phyloP scores from a whole-genome alignment of 75 land plant species.

The Sequoia sempervirens region DNA sequence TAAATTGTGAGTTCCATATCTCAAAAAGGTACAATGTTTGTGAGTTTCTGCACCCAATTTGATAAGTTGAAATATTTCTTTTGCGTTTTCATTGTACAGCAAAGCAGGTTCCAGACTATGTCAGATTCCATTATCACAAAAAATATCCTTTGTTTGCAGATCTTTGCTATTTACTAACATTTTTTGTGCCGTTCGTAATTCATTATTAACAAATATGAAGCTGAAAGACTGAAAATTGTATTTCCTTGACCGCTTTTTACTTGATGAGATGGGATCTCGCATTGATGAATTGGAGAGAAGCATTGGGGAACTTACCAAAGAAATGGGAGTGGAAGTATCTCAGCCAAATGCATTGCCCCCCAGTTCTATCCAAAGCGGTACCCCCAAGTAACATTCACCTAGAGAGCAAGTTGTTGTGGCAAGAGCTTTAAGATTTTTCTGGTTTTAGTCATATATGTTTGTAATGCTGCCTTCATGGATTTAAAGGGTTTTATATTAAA shows the following conservation, averaged over 20 bases:
- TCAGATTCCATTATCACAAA: slow-evolving; percentile 74
- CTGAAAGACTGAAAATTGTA: neutral
- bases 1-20: neutral
- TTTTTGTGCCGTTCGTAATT: neutral
- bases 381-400: neutral
- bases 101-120: slow-evolving; percentile 89
- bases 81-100: slow-evolving; percentile 33
- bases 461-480: neutral
- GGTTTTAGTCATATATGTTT: neutral
- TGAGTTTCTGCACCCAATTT: neutral
- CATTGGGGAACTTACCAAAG: slow-evolving; percentile 69
- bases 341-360: slow-evolving; percentile 21
- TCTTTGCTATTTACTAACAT: neutral
- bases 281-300: slow-evolving; percentile 88
- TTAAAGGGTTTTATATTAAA: neutral
- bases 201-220: neutral
- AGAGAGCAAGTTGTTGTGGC: neutral
- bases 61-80: neutral
- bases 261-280: slow-evolving; percentile 84
- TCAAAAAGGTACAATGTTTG: neutral
- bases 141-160: slow-evolving; percentile 57
- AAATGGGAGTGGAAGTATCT: slow-evolving; percentile 57
- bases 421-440: neutral
- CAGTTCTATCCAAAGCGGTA: neutral
- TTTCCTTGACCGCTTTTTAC: slow-evolving; percentile 43